These are phyloP conservation scores for Puccinia novopanici DNA, from an alignment of 1,284 basidiomycete species.

Conservation along the genomic window DNA sequence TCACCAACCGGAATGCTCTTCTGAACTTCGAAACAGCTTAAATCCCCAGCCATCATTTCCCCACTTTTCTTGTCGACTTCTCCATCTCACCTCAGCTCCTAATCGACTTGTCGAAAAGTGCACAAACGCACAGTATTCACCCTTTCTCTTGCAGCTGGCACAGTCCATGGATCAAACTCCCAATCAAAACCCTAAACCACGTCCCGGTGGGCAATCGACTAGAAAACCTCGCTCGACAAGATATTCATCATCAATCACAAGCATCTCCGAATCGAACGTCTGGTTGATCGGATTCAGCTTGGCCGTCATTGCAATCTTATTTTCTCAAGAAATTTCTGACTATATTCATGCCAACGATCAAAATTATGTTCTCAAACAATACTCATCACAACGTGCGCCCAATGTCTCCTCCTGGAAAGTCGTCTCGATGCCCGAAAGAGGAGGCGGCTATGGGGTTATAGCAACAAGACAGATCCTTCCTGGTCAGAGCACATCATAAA, in stretches of 20 bases:
- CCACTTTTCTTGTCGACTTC: no score
- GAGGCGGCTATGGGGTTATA: constrained; percentile 42
- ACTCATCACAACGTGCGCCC: constrained; percentile 27
- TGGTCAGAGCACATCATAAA: neutral
- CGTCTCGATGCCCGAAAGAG: constrained; percentile 13
- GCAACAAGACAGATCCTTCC: constrained; percentile 42
- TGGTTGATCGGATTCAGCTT: constrained; percentile 30
- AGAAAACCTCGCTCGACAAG: neutral
- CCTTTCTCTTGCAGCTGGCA: neutral
- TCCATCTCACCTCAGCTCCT: no score
- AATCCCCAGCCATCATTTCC: no score
- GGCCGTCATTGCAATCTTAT: constrained; percentile 34
- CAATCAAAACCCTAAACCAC: neutral
- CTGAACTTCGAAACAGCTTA: no score
- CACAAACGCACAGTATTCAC: no score
- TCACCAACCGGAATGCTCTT: no score
- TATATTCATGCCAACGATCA: constrained; percentile 40
- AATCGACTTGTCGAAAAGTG: no score
- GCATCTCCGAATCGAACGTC: constrained; percentile 33
- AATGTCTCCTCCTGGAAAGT: constrained; percentile 40
- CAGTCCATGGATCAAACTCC: neutral
- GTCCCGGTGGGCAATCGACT: neutral
- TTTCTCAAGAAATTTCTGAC: constrained; percentile 40
- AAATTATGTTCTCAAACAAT: constrained; percentile 24
- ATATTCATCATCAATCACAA: constrained; percentile 10